phyloP scores from a whole-genome alignment of 176 grass and related monocot genomes.

The Puya raimondii region DNA sequence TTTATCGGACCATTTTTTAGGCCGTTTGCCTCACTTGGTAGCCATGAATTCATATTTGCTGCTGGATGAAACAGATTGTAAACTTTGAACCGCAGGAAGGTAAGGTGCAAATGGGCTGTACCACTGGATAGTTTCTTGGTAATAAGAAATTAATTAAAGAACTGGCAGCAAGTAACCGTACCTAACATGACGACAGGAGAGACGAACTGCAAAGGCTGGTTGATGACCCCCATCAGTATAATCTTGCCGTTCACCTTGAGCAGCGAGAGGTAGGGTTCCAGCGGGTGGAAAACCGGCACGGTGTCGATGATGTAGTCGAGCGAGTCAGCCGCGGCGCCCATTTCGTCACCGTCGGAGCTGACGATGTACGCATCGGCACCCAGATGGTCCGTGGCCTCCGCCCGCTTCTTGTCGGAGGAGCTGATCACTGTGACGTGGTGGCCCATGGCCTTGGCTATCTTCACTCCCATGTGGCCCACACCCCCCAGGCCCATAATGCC shows the following conservation, averaged over 20 bases:
- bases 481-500: constrained; percentile 76
- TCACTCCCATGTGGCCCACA: constrained; percentile 97
- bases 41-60: too few relatives aligned
- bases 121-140: too few relatives aligned
- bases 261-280: constrained; percentile 76
- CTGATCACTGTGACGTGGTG: constrained; percentile 96
- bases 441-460: constrained; percentile 81
- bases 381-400: constrained; percentile 75
- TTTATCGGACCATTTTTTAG: too few relatives aligned
- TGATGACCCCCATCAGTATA: constrained; percentile 79
- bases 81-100: too few relatives aligned
- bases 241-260: constrained; percentile 74
- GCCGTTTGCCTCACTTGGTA: too few relatives aligned
- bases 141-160: too few relatives aligned
- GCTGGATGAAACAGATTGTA: too few relatives aligned
- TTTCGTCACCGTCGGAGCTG: constrained; percentile 52
- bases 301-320: constrained; percentile 99
- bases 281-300: constrained; percentile 63
- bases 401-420: constrained; percentile 69
- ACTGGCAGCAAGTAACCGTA: neutral
- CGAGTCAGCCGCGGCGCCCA: constrained; percentile 43
- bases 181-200: constrained; percentile 80
- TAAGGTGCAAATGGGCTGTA: too few relatives aligned
- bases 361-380: constrained; percentile 83
- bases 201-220: constrained; percentile 73